A percentile compares a stretch with the other conserved stretches of the same genome.
phyloP scores from a whole-genome alignment of 2,329 filamentous ascomycete genomes.

The Aureobasidium musti region DNA sequence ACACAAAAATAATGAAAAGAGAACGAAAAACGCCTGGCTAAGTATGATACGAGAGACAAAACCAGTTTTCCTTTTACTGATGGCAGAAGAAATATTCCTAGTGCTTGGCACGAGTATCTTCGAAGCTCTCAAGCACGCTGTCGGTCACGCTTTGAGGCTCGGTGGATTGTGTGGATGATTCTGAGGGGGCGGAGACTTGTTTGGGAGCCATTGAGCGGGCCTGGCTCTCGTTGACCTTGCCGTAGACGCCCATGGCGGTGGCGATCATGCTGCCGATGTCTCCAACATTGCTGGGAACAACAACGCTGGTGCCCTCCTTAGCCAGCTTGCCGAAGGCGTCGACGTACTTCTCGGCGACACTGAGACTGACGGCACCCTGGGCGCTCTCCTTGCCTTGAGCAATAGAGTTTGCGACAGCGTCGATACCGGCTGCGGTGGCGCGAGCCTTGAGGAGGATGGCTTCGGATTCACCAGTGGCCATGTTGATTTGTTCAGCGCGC shows the following conservation, averaged over 20 bases:
- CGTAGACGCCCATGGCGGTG: slow-evolving; percentile 90
- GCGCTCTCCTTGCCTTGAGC: slow-evolving; percentile 71
- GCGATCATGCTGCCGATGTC: slow-evolving; percentile 98
- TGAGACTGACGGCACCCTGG: slow-evolving; percentile 80
- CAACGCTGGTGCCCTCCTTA: slow-evolving; percentile 91
- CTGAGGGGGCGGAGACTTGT: slow-evolving; percentile 31
- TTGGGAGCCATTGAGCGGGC: slow-evolving; percentile 65
- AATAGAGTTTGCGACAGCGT: slow-evolving; percentile 75
- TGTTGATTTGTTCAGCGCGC: slow-evolving; percentile 88
- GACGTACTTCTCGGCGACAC: slow-evolving; percentile 96
- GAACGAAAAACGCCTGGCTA: slow-evolving; percentile 1
- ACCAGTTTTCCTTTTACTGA: neutral
- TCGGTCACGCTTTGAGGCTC: slow-evolving; percentile 37
- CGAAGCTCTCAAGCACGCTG: slow-evolving; percentile 46
- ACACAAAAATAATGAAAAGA: neutral
- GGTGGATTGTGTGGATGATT: slow-evolving; percentile 16
- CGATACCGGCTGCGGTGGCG: slow-evolving; percentile 86
- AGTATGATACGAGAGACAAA: neutral
- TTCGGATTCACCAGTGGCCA: slow-evolving; percentile 87
- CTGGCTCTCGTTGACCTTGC: slow-evolving; percentile 84
- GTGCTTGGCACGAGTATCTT: slow-evolving; percentile 42
- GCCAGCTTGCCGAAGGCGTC: slow-evolving; percentile 91
- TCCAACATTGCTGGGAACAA: slow-evolving; percentile 95
- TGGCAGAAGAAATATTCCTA: slow-evolving; percentile 28
- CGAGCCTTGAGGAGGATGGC: slow-evolving; percentile 83